phyloP scores from a whole-genome alignment of 441 rosid genomes.

The Adansonia grandidieri region DNA sequence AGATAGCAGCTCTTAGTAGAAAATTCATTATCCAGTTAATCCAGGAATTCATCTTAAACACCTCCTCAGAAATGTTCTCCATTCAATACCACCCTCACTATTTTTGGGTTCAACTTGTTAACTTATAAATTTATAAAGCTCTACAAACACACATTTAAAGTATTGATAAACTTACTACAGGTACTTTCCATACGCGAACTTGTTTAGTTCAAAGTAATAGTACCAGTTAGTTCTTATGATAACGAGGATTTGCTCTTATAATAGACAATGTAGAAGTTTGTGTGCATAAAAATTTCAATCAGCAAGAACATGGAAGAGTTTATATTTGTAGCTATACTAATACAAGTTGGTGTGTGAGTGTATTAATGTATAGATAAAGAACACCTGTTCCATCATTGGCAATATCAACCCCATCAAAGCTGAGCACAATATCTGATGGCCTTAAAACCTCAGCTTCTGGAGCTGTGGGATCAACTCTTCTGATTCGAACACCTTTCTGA shows the following conservation, averaged over 20 bases:
- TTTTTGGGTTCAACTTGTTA: background rate
- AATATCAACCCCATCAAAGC: slow-evolving; percentile 73
- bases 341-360: background rate
- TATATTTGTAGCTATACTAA: background rate
- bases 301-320: background rate
- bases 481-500: slow-evolving; percentile 76
- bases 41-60: background rate
- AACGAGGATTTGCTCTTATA: background rate
- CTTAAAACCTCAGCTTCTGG: slow-evolving; percentile 62
- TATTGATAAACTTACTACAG: background rate
- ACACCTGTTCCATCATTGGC: slow-evolving; percentile 79
- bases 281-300: background rate
- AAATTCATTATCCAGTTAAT: background rate
- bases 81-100: background rate
- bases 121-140: background rate
- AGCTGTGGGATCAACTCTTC: slow-evolving; percentile 67
- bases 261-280: background rate
- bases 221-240: background rate
- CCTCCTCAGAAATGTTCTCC: slow-evolving; percentile 5
- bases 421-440: slow-evolving; percentile 66
- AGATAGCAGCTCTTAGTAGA: background rate
- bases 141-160: background rate
- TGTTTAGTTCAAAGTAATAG: background rate
- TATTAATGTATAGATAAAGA: background rate
- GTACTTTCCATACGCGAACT: background rate